Evolutionary conservation across 2,329 filamentous ascomycete species (phyloP).

Genomic region (Colletotrichum sp.): DNA sequence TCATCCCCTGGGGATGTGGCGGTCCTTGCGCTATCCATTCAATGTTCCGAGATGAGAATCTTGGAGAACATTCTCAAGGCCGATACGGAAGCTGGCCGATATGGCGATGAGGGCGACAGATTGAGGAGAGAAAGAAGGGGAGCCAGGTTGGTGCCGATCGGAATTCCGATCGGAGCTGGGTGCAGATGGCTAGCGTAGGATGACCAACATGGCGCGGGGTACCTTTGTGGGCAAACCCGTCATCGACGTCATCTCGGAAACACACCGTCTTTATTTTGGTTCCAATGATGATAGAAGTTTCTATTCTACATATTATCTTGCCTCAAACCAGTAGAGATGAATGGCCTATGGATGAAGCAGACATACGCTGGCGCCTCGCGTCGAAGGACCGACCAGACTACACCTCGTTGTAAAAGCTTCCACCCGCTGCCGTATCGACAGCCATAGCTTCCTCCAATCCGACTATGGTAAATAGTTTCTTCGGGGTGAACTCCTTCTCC

Average conservation of each 20-base stretch:
- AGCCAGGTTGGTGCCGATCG: not conserved
- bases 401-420: not conserved
- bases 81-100: not conserved
- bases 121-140: not conserved
- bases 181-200: not conserved
- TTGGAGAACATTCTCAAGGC: not conserved
- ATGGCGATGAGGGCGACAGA: accelerated
- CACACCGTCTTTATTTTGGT: not conserved
- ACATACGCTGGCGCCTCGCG: accelerated
- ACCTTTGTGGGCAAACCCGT: not conserved
- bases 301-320: not conserved
- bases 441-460: not conserved
- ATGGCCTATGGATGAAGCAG: not conserved
- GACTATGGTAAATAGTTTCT: not conserved
- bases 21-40: not conserved
- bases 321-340: not conserved
- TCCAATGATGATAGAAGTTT: not conserved
- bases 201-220: not conserved
- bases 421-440: not conserved
- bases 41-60: not conserved
- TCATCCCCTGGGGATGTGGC: not conserved
- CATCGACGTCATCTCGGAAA: not conserved
- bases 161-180: not conserved
- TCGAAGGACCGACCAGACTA: not conserved
- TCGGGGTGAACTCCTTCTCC: not conserved